These are phyloP conservation scores for Hysterium pulicare DNA, from an alignment of 2,329 filamentous ascomycete genomes.

Conservation along the genomic window DNA sequence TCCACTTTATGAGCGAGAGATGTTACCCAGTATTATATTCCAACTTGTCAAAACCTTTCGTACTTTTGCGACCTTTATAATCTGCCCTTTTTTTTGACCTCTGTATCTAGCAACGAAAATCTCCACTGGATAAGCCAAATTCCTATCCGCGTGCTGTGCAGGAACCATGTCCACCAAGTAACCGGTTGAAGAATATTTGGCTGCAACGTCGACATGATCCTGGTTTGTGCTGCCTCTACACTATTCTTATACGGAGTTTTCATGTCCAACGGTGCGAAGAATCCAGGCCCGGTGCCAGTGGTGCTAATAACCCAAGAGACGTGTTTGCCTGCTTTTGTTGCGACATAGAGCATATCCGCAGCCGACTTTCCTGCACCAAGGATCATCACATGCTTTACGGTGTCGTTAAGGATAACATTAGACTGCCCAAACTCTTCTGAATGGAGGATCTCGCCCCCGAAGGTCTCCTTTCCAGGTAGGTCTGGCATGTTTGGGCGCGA, in stretches of 20 bases:
- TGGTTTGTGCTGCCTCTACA: constrained; percentile 16
- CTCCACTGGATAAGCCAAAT: constrained; percentile 9
- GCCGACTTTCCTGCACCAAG: constrained; percentile 38
- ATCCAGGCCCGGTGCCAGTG: constrained; percentile 28
- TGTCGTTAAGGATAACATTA: constrained; percentile 12
- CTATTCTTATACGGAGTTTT: constrained; percentile 14
- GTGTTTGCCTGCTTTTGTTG: constrained; percentile 26
- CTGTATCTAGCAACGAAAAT: constrained; percentile 12
- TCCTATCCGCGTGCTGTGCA: constrained; percentile 14
- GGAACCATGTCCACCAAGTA: constrained; percentile 11
- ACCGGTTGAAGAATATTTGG: constrained; percentile 12
- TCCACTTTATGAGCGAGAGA: too few relatives aligned
- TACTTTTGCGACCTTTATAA: constrained; percentile 16
- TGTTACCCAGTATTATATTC: constrained; percentile 16
- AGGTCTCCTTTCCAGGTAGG: constrained; percentile 22
- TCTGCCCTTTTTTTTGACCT: constrained; percentile 8
- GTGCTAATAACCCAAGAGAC: constrained; percentile 35
- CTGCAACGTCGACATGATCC: constrained; percentile 11
- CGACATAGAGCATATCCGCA: constrained; percentile 36
- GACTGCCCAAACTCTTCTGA: constrained; percentile 31
- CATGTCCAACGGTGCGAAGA: constrained; percentile 20
- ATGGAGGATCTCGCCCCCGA: constrained; percentile 26
- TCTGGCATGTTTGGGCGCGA: constrained; percentile 24
- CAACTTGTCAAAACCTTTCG: constrained; percentile 17
- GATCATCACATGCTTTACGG: constrained; percentile 21